A percentile compares a stretch with the other conserved stretches of the same genome.
phyloP scores from a whole-genome alignment of 2,329 filamentous ascomycete species.

The Fusarium ambrosium region DNA sequence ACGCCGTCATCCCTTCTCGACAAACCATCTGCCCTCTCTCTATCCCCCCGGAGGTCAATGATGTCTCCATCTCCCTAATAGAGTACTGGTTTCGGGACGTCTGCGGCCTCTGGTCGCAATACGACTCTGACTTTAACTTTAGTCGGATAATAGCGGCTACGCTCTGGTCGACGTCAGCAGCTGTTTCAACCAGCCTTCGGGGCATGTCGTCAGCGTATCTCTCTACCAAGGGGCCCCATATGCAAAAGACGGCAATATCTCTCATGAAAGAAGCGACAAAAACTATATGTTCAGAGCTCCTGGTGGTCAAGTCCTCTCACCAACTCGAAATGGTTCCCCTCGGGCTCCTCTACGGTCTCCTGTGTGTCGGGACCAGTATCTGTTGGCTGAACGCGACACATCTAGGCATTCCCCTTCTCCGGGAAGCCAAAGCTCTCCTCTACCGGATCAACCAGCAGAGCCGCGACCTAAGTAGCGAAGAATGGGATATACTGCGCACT shows the following conservation, averaged over 20 bases:
- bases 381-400: constrained; percentile 56
- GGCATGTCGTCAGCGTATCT: constrained; percentile 57
- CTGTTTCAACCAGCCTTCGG: constrained; percentile 56
- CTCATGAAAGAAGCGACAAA: constrained; percentile 51
- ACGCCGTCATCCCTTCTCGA: constrained; percentile 13
- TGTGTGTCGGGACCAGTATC: constrained; percentile 56
- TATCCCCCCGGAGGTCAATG: constrained; percentile 24
- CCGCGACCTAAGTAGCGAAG: constrained; percentile 13
- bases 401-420: constrained; percentile 50
- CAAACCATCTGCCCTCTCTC: constrained; percentile 7
- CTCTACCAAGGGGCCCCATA: constrained; percentile 37
- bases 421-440: constrained; percentile 46
- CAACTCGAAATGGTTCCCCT: constrained; percentile 47
- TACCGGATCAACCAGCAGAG: constrained; percentile 43
- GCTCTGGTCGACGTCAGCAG: constrained; percentile 54
- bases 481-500: constrained; percentile 50
- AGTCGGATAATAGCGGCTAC: constrained; percentile 54
- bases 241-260: constrained; percentile 37
- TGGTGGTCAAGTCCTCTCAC: constrained; percentile 32
- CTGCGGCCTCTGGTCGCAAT: constrained; percentile 57
- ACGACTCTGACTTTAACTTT: constrained; percentile 55
- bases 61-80: constrained; percentile 49
- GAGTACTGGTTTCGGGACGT: constrained; percentile 55
- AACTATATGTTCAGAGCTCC: constrained; percentile 51
- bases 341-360: constrained; percentile 54